Base-by-base conservation (phyloP, 441 rosid genomes). In the Eruca vesicaria region DNA sequence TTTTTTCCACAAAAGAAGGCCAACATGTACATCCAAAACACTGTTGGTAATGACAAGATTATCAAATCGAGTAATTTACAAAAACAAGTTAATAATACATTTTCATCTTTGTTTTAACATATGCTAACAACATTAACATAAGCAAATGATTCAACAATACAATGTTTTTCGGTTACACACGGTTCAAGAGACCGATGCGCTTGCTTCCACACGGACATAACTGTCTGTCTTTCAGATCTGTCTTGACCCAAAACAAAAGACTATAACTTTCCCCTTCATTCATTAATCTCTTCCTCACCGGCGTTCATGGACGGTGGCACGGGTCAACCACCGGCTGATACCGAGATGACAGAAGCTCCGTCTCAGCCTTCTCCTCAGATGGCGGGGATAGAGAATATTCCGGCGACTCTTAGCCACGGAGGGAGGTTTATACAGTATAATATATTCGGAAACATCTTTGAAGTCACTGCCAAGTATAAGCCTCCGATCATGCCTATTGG, bases 401-500 rank as follows among this genome's bases (percentile, higher is more conserved):
- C 26, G 26, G 26, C 26, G 26, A 23, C 26, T 23, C 26, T 23
- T 23, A 23, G 26, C 26, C 26, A 23, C 26, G 26, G 26, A 23
- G 26, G 26, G 3, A 23, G 26, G 26, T 23, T 23, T 23, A 23
- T 23, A 23, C 26, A 23, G 26, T 3, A 23, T 3, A 23, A 23
- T 23, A 23, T 23, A 23, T 23, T 23, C 26, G 26, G 26, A 23
- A 23, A 23, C 82, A 2, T 63, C 60, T 94, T 94, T 43, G 97
- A 90, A 83, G 97, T 92, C 76, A 94, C 98, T 9, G 89, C 97
- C 32, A 94, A 94, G 88, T 94, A 94, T 70, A 90, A 84, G 83
- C 97, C 97, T 53, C 98, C 98, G 29, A 93, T 93, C 69, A 80
- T 93, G 90, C 97, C 98, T 28, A 89, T 93, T 81, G 95, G 97